These are phyloP conservation scores for Ramichloridium luteum DNA, from an alignment of 2,329 filamentous ascomycete genomes.

Conservation along the genomic window DNA sequence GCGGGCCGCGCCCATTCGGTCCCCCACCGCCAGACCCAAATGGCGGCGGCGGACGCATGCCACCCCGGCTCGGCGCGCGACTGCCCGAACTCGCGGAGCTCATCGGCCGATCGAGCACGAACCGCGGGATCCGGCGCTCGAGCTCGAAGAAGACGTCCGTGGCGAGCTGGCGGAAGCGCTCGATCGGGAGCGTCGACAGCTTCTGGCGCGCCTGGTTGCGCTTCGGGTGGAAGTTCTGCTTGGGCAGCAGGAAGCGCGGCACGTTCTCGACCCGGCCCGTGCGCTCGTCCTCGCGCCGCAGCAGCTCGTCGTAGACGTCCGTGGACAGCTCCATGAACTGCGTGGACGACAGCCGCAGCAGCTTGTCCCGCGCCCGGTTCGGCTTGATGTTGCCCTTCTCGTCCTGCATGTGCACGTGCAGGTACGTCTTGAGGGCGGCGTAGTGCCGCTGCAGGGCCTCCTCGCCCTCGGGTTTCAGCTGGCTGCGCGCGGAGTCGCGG, in stretches of 20 bases:
- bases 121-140: conserved; percentile 77
- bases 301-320: conserved; percentile 90
- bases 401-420: conserved; percentile 58
- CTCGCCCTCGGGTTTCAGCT: conserved; percentile 40
- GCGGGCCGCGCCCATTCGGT: conserved; percentile 17
- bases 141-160: conserved; percentile 95
- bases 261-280: conserved; percentile 35
- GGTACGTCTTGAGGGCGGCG: conserved; percentile 60
- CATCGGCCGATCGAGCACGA: conserved; percentile 56
- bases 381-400: conserved; percentile 62
- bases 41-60: conserved; percentile 28
- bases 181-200: conserved; percentile 74
- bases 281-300: conserved; percentile 63
- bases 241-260: conserved; percentile 71
- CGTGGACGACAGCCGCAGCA: conserved; percentile 74
- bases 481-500: conserved; percentile 43
- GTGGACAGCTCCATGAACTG: conserved; percentile 97
- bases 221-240: conserved; percentile 85
- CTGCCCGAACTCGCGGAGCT: conserved; percentile 25
- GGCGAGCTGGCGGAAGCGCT: conserved; percentile 79
- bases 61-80: conserved; percentile 18
- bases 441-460: conserved; percentile 71
- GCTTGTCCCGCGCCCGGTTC: conserved; percentile 88
- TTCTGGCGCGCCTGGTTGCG: conserved; percentile 96
- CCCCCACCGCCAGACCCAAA: conserved; percentile 16